Conservation (phyloP, 2,329 filamentous ascomycete genomes). For the Didymosphaeria variabile region DNA sequence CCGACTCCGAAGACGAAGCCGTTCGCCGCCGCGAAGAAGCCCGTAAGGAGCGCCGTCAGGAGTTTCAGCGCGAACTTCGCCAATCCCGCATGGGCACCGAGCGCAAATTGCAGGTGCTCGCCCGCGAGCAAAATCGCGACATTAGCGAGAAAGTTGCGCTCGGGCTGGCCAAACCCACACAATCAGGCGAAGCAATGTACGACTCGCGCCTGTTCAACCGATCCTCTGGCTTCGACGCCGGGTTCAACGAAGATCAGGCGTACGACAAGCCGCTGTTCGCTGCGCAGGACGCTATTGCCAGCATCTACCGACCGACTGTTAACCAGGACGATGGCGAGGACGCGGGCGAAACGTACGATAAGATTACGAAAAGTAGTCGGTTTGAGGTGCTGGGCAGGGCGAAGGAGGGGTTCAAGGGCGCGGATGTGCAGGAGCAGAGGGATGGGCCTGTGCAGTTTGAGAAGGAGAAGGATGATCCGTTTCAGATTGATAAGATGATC, state of each 20-base stretch:
- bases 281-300: slow-evolving; percentile 91
- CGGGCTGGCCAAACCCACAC: slow-evolving; percentile 92
- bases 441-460: slow-evolving; percentile 97
- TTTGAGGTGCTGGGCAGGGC: slow-evolving; percentile 90
- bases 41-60: slow-evolving; percentile 78
- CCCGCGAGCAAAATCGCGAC: slow-evolving; percentile 93
- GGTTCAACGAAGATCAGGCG: slow-evolving; percentile 96
- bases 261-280: slow-evolving; percentile 98
- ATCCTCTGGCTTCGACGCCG: slow-evolving; percentile 85
- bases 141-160: slow-evolving; percentile 97
- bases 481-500: slow-evolving; percentile 94
- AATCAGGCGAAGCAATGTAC: slow-evolving; percentile 93
- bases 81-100: slow-evolving; percentile 97
- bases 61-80: slow-evolving; percentile 87
- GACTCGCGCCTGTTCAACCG: slow-evolving; percentile 96
- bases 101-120: slow-evolving; percentile 89
- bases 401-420: slow-evolving; percentile 86
- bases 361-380: slow-evolving; percentile 83
- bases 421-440: slow-evolving; percentile 81
- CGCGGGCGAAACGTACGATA: slow-evolving; percentile 83
- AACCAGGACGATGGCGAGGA: slow-evolving; percentile 77
- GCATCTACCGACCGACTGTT: slow-evolving; percentile 86
- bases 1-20: slow-evolving; percentile 70
- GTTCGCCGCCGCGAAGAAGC: slow-evolving; percentile 79
- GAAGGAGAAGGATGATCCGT: slow-evolving; percentile 85